phyloP scores from a whole-genome alignment of 495 filamentous ascomycete species.

The Pseudevernia furfuracea region DNA sequence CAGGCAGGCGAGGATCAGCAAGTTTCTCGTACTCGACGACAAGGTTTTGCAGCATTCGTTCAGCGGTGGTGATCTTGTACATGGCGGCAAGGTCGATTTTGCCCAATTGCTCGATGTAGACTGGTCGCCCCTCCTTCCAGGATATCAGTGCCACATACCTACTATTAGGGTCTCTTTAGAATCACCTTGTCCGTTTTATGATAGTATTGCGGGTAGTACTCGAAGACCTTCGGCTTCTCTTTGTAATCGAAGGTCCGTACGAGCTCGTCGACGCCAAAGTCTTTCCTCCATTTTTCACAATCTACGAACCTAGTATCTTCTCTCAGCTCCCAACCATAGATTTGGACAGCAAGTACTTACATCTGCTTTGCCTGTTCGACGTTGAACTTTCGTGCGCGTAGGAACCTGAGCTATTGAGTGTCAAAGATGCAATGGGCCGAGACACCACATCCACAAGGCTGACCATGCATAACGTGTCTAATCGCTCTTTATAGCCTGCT shows the following conservation, averaged over 20 bases:
- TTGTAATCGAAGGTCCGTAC: constrained; percentile 74
- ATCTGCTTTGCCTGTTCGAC: constrained; percentile 76
- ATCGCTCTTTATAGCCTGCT: constrained; percentile 70
- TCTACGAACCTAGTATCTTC: constrained; percentile 66
- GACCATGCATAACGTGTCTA: constrained; percentile 88
- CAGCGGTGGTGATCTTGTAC: constrained; percentile 85
- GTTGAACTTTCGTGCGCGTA: constrained; percentile 92
- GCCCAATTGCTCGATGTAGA: constrained; percentile 95
- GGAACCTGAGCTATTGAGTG: constrained; percentile 62
- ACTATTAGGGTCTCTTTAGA: background rate
- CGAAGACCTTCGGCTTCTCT: constrained; percentile 79
- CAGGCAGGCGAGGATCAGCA: constrained; percentile 83
- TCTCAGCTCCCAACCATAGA: background rate
- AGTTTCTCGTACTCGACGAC: constrained; percentile 96
- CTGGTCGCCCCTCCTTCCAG: constrained; percentile 79
- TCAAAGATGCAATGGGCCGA: constrained; percentile 8
- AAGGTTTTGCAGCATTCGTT: constrained; percentile 93
- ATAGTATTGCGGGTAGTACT: constrained; percentile 98
- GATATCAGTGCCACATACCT: background rate
- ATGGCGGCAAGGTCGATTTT: constrained; percentile 84
- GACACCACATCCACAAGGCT: constrained; percentile 21
- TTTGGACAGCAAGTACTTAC: constrained; percentile 41
- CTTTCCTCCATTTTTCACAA: constrained; percentile 83
- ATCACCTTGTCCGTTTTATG: constrained; percentile 95
- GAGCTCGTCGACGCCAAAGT: constrained; percentile 80